These are phyloP conservation scores for Chenopodium berlandieri DNA, from an alignment of 148 eudicot species.

Conservation along the genomic window DNA sequence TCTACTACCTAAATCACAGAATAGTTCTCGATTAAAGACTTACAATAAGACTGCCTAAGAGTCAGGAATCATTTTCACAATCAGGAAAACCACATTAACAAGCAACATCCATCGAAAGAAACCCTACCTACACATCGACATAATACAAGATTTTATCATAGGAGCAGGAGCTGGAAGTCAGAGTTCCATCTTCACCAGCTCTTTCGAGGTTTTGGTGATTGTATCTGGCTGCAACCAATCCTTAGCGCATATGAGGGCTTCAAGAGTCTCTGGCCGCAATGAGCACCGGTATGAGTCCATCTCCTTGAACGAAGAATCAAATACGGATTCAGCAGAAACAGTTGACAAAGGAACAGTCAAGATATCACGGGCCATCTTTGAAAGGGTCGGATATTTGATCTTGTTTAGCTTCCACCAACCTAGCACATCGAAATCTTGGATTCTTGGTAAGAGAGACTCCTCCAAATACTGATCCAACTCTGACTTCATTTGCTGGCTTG, in stretches of 20 bases:
- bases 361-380: slow-evolving; percentile 92
- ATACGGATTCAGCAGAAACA: slow-evolving; percentile 48
- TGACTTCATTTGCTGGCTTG: slow-evolving; percentile 70
- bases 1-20: not conserved
- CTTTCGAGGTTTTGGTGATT: slow-evolving; percentile 21
- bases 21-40: not conserved
- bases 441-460: slow-evolving; percentile 83
- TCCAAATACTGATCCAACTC: slow-evolving; percentile 93
- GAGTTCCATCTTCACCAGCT: slow-evolving; percentile 59
- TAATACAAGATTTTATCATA: slow-evolving; percentile 5
- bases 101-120: not conserved
- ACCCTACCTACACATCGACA: slow-evolving; percentile 23
- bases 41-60: slow-evolving; percentile 16
- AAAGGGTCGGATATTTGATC: slow-evolving; percentile 84
- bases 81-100: slow-evolving; percentile 6
- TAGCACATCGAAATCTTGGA: slow-evolving; percentile 81
- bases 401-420: slow-evolving; percentile 96
- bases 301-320: slow-evolving; percentile 56
- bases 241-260: slow-evolving; percentile 90
- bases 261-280: slow-evolving; percentile 74
- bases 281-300: slow-evolving; percentile 77
- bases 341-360: slow-evolving; percentile 67
- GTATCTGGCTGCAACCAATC: slow-evolving; percentile 67
- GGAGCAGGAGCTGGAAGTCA: slow-evolving; percentile 7
- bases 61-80: slow-evolving; percentile 25